These are phyloP conservation scores for Lactarius vividus DNA, from an alignment of 768 basidiomycete genomes.

Conservation along the genomic window DNA sequence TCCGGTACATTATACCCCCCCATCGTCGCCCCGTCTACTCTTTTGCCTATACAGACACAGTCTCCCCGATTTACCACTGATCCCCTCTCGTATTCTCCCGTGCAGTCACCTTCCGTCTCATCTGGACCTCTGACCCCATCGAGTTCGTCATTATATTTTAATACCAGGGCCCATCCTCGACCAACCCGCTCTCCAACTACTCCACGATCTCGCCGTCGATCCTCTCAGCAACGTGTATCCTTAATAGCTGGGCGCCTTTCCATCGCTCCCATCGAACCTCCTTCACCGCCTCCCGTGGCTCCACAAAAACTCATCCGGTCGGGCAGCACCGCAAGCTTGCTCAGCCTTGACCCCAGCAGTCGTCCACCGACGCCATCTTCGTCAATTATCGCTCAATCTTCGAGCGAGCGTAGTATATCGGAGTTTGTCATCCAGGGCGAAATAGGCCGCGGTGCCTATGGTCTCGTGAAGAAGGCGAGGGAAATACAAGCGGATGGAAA, in stretches of 20 bases:
- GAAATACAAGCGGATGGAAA: constrained; percentile 73
- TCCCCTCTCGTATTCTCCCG: constrained; percentile 33
- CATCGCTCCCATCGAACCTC: constrained; percentile 73
- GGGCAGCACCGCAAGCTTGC: constrained; percentile 57
- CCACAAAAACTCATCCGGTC: constrained; percentile 65
- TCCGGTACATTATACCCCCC: constrained; percentile 33
- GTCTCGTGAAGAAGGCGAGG: constrained; percentile 86
- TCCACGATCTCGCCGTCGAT: constrained; percentile 67
- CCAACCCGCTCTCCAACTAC: constrained; percentile 47
- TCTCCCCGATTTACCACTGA: constrained; percentile 30
- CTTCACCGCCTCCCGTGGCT: constrained; percentile 58
- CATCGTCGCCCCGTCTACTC: constrained; percentile 21
- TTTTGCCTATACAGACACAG: constrained; percentile 15
- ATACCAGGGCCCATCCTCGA: constrained; percentile 36
- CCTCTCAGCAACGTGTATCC: constrained; percentile 82
- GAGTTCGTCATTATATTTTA: constrained; percentile 30
- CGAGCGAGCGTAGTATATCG: constrained; percentile 67
- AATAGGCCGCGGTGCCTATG: constrained; percentile 93
- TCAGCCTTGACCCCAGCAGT: constrained; percentile 59
- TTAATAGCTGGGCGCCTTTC: constrained; percentile 78
- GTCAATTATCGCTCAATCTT: constrained; percentile 44
- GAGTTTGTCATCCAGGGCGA: constrained; percentile 85
- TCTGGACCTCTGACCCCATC: constrained; percentile 31
- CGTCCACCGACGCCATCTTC: constrained; percentile 58
- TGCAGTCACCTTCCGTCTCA: constrained; percentile 30